phyloP scores from a whole-genome alignment of 352 stramenopile genomes.

The Globisporangium mamillatum region DNA sequence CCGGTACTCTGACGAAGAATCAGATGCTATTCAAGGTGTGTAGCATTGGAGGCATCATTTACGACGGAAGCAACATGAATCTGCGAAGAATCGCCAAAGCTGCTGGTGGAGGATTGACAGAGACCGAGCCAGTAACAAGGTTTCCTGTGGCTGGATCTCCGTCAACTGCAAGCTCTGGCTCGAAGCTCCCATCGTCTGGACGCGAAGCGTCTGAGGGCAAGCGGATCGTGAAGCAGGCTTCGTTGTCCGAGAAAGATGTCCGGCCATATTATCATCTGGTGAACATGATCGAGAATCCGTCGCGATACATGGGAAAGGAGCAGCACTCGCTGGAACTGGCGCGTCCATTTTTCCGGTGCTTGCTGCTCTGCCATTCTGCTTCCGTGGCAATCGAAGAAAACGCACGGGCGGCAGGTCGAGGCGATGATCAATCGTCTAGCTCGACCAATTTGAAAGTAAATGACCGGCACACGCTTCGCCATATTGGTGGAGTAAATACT shows the following conservation, averaged over 20 bases:
- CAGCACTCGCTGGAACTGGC: constrained; percentile 55
- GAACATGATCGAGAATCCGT: constrained; percentile 66
- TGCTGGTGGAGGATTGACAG: constrained; percentile 17
- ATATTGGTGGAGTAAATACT: constrained; percentile 25
- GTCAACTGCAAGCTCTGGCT: constrained; percentile 6
- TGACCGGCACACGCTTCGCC: constrained; percentile 7
- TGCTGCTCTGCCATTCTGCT: constrained; percentile 80
- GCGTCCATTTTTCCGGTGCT: constrained; percentile 74
- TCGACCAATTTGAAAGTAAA: constrained; percentile 9
- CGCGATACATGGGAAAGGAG: constrained; percentile 47
- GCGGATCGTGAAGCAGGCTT: constrained; percentile 37
- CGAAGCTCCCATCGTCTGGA: constrained; percentile 7
- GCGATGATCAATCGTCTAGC: constrained; percentile 8
- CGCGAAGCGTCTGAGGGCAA: constrained; percentile 21
- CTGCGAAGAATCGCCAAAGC: constrained; percentile 38
- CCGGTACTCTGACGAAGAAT: constrained; percentile 98
- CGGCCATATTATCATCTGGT: constrained; percentile 58
- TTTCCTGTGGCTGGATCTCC: constrained; percentile 2
- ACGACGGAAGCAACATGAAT: constrained; percentile 72
- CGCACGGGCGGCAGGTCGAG: not conserved
- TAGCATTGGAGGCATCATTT: constrained; percentile 90
- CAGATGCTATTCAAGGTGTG: constrained; percentile 97
- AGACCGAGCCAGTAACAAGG: not conserved
- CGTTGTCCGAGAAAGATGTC: constrained; percentile 67
- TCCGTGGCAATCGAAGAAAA: constrained; percentile 58